Conservation (phyloP, 139 green algal genomes). For the Bryopsis sp. region DNA sequence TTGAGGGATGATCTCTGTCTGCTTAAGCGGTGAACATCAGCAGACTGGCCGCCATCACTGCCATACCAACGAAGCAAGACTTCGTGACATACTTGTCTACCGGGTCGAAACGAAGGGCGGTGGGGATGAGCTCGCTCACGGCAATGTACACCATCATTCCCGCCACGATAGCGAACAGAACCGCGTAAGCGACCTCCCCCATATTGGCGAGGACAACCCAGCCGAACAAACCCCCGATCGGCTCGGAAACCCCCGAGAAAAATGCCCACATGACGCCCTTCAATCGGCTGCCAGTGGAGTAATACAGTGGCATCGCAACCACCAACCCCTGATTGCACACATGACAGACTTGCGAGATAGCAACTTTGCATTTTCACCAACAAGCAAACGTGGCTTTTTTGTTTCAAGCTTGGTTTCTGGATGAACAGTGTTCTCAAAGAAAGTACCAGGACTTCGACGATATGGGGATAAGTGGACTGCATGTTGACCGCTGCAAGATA, state of each 20-base stretch:
- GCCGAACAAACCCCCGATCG: slow-evolving; percentile 55
- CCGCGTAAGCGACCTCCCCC: slow-evolving; percentile 44
- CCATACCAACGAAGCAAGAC: slow-evolving; percentile 53
- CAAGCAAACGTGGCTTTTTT: too few relatives aligned
- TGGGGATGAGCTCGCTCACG: slow-evolving; percentile 70
- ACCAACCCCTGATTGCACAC: too few relatives aligned
- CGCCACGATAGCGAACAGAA: slow-evolving; percentile 60
- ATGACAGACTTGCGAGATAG: too few relatives aligned
- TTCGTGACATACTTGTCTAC: slow-evolving; percentile 41
- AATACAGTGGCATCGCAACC: slow-evolving; percentile 82
- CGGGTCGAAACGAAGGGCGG: slow-evolving; percentile 63
- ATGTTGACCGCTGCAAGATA: too few relatives aligned
- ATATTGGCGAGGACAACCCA: slow-evolving; percentile 27
- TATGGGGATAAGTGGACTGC: too few relatives aligned
- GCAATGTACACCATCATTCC: slow-evolving; percentile 76
- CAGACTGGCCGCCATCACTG: slow-evolving; percentile 53
- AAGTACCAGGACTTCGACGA: too few relatives aligned
- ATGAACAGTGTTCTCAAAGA: too few relatives aligned
- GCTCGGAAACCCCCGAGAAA: slow-evolving; percentile 59
- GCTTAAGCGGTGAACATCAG: slow-evolving; percentile 47
- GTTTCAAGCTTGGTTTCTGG: too few relatives aligned
- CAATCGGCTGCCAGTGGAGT: slow-evolving; percentile 53
- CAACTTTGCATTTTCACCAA: too few relatives aligned
- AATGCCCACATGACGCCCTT: slow-evolving; percentile 63
- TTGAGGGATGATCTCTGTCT: too few relatives aligned